phyloP scores from a whole-genome alignment of 176 grass and related monocot genomes.

The Musa schizocarpa region DNA sequence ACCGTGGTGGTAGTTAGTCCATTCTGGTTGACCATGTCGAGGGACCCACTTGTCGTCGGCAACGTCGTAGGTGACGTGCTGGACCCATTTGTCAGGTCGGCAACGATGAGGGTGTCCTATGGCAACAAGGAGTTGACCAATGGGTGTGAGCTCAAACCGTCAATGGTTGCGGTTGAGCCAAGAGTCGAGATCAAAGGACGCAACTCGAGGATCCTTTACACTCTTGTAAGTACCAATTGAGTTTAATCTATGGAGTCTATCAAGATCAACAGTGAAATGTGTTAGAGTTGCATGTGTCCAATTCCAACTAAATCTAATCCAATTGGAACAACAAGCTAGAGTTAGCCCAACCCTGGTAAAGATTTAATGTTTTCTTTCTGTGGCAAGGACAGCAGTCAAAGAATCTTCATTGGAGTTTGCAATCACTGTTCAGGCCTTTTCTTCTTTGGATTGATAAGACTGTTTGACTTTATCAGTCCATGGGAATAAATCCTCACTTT shows the following conservation, averaged over 20 bases:
- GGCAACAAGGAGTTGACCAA: slow-evolving; percentile 50
- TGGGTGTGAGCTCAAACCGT: slow-evolving; percentile 75
- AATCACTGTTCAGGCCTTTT: slow-evolving; percentile 2
- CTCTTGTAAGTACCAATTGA: slow-evolving; percentile 46
- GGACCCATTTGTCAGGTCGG: slow-evolving; percentile 40
- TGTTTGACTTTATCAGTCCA: not conserved
- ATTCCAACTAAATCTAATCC: not conserved
- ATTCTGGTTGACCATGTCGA: slow-evolving; percentile 28
- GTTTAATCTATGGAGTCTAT: not conserved
- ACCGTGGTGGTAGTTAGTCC: too few species aligned
- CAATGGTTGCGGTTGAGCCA: slow-evolving; percentile 46
- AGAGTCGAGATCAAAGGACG: slow-evolving; percentile 37
- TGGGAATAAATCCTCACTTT: too few species aligned
- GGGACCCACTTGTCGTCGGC: slow-evolving; percentile 67
- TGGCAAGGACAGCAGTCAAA: not conserved
- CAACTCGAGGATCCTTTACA: slow-evolving; percentile 44
- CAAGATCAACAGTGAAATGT: too few species aligned
- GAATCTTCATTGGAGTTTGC: not conserved
- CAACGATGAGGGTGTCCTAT: slow-evolving; percentile 45
- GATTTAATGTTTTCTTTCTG: not conserved
- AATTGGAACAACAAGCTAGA: not conserved
- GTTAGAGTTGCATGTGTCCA: not conserved
- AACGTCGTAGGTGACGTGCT: slow-evolving; percentile 59
- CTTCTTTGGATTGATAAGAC: not conserved
- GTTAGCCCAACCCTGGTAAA: not conserved